Conservation (phyloP, 257 asterid genomes). For the Solanum acaule region DNA sequence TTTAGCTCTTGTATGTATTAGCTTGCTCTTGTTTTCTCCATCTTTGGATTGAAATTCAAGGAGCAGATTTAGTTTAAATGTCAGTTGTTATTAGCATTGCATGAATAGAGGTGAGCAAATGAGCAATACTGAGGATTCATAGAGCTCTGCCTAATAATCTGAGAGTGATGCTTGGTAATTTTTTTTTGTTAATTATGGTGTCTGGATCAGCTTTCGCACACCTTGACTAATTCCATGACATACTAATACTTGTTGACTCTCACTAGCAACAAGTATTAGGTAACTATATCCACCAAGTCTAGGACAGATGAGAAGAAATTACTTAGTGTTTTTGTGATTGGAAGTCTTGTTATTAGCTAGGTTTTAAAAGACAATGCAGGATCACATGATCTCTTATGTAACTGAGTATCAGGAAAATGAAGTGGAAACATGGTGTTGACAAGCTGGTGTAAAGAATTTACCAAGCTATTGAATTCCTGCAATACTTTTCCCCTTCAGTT, state of each 20-base stretch:
- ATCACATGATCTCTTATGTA: background rate
- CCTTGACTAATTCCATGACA: background rate
- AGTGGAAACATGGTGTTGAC: background rate
- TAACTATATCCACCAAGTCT: background rate
- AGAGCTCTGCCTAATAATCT: background rate
- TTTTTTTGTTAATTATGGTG: background rate
- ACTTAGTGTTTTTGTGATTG: background rate
- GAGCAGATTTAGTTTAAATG: background rate
- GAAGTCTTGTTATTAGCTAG: background rate
- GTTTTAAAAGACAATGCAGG: background rate
- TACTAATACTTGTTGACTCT: background rate
- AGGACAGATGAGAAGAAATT: background rate
- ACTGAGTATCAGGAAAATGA: background rate
- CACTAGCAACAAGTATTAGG: background rate
- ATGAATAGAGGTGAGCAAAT: background rate
- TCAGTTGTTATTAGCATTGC: background rate
- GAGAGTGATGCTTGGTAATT: background rate
- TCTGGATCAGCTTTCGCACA: background rate
- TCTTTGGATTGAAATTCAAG: background rate
- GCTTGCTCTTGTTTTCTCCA: background rate
- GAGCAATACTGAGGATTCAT: background rate
- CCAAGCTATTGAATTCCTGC: background rate
- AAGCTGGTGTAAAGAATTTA: background rate
- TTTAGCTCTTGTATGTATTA: no score
- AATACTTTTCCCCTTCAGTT: background rate